Conservation (phyloP, 306 rosid genomes). For the Canavalia ensiformis region DNA sequence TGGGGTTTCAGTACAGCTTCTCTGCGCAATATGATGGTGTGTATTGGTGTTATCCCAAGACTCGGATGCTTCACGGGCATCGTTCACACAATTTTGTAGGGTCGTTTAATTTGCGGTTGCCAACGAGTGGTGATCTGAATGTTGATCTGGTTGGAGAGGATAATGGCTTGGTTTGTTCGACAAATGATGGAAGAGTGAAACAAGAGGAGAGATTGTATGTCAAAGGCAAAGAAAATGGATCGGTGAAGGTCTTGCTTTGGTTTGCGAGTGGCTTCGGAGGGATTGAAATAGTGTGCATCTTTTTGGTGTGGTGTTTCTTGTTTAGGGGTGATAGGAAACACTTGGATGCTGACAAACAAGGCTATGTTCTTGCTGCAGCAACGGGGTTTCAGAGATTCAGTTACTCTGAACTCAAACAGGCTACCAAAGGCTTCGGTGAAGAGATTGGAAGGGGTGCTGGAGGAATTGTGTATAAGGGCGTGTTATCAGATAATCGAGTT, state of each 20-base stretch:
- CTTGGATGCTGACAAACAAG: not conserved
- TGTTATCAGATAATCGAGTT: conserved; percentile 19
- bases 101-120: not conserved
- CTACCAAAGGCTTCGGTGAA: conserved; percentile 34
- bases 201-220: not conserved
- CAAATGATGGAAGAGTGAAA: not conserved
- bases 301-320: conserved; percentile 33
- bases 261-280: conserved; percentile 44
- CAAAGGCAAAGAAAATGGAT: conserved; percentile 24
- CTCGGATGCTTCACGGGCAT: conserved; percentile 14
- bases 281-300: conserved; percentile 19
- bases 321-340: not conserved
- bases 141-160: too few relatives aligned
- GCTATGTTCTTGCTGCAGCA: conserved; percentile 32
- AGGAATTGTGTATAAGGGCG: conserved; percentile 38
- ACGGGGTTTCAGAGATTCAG: conserved; percentile 32
- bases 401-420: conserved; percentile 35
- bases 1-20: not conserved
- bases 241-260: conserved; percentile 29
- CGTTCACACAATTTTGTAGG: not conserved
- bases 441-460: conserved; percentile 48
- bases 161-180: conserved; percentile 12
- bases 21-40: not conserved
- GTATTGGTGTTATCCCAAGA: conserved; percentile 26
- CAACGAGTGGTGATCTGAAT: not conserved